Evolutionary conservation across 2,329 filamentous ascomycete genomes (phyloP).

Genomic region (Exophiala alcalophila): DNA sequence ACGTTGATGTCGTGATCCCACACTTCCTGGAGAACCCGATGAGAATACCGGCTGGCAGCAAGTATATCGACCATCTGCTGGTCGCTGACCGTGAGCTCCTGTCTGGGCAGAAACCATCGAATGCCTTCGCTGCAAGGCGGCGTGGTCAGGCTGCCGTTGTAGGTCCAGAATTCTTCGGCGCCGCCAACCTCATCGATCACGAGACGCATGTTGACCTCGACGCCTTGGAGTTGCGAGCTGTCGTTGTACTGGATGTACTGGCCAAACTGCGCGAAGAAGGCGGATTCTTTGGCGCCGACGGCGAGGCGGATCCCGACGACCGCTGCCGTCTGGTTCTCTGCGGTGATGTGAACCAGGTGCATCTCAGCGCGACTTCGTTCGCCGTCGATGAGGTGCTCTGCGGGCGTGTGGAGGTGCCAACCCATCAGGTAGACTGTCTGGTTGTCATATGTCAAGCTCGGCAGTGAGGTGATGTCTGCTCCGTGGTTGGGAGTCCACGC

Average conservation of each 20-base stretch:
- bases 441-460: slow-evolving; percentile 47
- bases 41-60: slow-evolving; percentile 45
- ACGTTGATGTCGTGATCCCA: slow-evolving; percentile 49
- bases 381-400: slow-evolving; percentile 49
- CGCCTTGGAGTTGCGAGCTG: slow-evolving; percentile 27
- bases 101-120: slow-evolving; percentile 43
- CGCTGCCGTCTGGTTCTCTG: slow-evolving; percentile 41
- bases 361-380: slow-evolving; percentile 45
- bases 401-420: slow-evolving; percentile 53
- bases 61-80: slow-evolving; percentile 50
- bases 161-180: slow-evolving; percentile 44
- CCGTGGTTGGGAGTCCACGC: slow-evolving; percentile 43
- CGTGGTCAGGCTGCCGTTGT: slow-evolving; percentile 60
- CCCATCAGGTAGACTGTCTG: slow-evolving; percentile 48
- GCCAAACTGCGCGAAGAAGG: slow-evolving; percentile 42
- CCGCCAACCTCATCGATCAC: slow-evolving; percentile 25
- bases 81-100: slow-evolving; percentile 43
- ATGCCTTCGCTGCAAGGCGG: slow-evolving; percentile 61
- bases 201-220: slow-evolving; percentile 19
- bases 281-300: slow-evolving; percentile 15
- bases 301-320: slow-evolving; percentile 50
- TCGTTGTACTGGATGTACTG: slow-evolving; percentile 41
- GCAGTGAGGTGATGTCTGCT: slow-evolving; percentile 39
- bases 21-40: slow-evolving; percentile 44
- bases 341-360: slow-evolving; percentile 50